Conservation (phyloP, 345 rosid genomes). For the Brassica rapa region DNA sequence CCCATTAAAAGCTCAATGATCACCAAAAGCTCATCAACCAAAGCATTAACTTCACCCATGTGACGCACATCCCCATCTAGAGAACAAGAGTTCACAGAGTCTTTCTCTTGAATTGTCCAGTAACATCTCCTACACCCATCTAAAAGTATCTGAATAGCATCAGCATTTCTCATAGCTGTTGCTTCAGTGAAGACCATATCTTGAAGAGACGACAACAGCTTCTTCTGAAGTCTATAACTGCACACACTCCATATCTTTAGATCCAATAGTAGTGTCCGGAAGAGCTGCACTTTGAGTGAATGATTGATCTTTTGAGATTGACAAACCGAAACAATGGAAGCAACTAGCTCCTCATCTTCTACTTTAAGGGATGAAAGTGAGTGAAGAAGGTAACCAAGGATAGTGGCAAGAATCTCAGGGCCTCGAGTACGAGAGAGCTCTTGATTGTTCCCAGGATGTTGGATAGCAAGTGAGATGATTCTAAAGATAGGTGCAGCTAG, state of each 20-base stretch:
- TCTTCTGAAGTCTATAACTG: constrained; percentile 89
- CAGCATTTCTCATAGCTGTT: constrained; percentile 78
- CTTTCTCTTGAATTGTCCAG: constrained; percentile 85
- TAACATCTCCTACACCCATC: constrained; percentile 97
- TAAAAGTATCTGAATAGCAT: constrained; percentile 95
- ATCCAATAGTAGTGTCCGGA: constrained; percentile 76
- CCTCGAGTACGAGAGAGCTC: constrained; percentile 71
- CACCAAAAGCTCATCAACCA: constrained; percentile 97
- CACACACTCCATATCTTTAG: constrained; percentile 95
- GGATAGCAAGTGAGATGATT: constrained; percentile 73
- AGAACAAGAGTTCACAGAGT: constrained; percentile 63
- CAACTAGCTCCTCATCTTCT: constrained; percentile 92
- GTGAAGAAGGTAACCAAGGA: constrained; percentile 75
- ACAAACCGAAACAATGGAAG: constrained; percentile 79
- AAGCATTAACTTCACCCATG: constrained; percentile 88
- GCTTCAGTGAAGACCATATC: constrained; percentile 98
- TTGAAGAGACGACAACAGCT: constrained; percentile 85
- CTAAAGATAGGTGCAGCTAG: constrained; percentile 90
- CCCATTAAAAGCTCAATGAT: constrained; percentile 90
- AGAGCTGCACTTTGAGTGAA: constrained; percentile 88
- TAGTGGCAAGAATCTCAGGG: constrained; percentile 79
- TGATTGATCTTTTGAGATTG: constrained; percentile 80
- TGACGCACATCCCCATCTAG: constrained; percentile 58
- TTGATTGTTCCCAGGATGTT: constrained; percentile 82
- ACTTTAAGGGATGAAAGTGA: constrained; percentile 69